Evolutionary conservation across 257 asterid species (phyloP), one percentile per base, ranked within the genome.

Genomic region (Gynochthodes officinalis): DNA sequence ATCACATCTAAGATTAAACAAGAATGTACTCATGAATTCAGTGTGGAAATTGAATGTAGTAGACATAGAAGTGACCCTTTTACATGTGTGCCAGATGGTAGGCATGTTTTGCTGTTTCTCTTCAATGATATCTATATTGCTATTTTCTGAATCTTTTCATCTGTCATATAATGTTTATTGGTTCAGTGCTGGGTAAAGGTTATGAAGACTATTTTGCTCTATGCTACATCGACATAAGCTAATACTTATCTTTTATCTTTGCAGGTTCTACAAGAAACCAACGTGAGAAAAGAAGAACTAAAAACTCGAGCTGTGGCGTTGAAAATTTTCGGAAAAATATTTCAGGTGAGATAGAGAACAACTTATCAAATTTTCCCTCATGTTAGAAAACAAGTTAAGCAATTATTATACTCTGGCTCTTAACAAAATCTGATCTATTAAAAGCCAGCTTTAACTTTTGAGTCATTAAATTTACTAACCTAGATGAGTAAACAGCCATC

Each of bases 41-140:
- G 67, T 93, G n/a, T 90, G 98, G 97, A 90, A 93, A 67, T 61
- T 93, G 75, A 93, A 92, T 76, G 97, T 93, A 61, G 97, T 90
- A 32, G 96, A 93, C 78, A 86, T 90, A 68, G 98, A 93, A 83
- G 85, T 89, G 18, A 93, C 97, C 74, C 88, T 90, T 46, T 73
- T 87, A 7, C 97, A 86, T 70, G 97, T 93, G 19, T 93, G 96
- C 74, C 98, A 90, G 84, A 83, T 89, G 97, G 98, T 90, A 44
- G 72, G 85, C 54, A 52, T 49, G 25, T 19, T 15, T 48, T 15
- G 19, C 44, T 44, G 19, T 3, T 21, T 60, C 18, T 1, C 23
- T 16, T 27, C 9, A 7, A 15, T 61, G 13, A 35, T n/a, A 16
- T 37, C 7, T 4, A 4, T 18, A 57, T 32, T 15, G 4, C 11